A percentile compares a stretch with the other conserved stretches of the same genome.
Evolutionary conservation across 1,284 basidiomycete genomes (phyloP).

Genomic region (Trametes polyzona): DNA sequence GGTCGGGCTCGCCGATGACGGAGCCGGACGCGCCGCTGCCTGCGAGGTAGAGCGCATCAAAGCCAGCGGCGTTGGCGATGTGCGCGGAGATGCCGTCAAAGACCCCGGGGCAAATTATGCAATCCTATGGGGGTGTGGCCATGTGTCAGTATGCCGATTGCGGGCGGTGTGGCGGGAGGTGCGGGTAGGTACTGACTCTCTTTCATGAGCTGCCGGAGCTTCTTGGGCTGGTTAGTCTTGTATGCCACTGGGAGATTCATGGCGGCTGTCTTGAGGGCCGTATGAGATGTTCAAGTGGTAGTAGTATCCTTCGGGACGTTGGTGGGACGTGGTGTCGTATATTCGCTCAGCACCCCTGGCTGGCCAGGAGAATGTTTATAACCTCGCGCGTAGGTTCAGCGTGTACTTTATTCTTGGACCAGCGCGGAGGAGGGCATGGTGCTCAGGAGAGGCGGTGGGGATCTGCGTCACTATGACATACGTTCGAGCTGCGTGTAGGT

Average conservation of each 20-base stretch:
- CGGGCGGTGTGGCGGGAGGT: no score
- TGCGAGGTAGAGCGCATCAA: conserved; percentile 33
- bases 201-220: conserved; percentile 28
- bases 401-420: neutral
- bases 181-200: conserved; percentile 16
- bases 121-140: conserved; percentile 20
- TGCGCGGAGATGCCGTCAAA: conserved; percentile 35
- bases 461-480: conserved; percentile 14
- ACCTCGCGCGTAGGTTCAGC: neutral
- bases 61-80: conserved; percentile 30
- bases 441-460: neutral
- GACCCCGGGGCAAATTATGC: conserved; percentile 31
- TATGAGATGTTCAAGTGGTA: neutral
- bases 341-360: no score
- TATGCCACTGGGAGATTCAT: conserved; percentile 20
- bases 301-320: no score
- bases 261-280: neutral
- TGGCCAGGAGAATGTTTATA: neutral
- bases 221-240: conserved; percentile 28
- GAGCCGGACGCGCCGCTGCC: conserved; percentile 34
- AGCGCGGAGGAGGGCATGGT: neutral
- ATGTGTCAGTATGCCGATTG: no score
- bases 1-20: conserved; percentile 32
- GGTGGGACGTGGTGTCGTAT: no score
- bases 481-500: no score